Evolutionary conservation across 495 filamentous ascomycete genomes (phyloP), one percentile per base, ranked within the genome.

Genomic region (Patellaria atrata): DNA sequence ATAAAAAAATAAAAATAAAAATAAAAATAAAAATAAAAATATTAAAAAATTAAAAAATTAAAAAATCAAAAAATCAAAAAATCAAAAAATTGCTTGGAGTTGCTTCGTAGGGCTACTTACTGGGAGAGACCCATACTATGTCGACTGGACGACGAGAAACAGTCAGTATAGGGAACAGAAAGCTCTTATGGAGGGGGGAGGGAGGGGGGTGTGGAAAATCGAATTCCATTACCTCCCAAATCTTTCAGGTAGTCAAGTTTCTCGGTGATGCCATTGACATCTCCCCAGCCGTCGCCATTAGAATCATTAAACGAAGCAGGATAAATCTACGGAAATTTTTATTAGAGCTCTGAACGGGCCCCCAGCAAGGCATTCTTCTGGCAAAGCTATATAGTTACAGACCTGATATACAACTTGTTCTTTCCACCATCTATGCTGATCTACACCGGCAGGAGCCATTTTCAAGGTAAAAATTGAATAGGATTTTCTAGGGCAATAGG

Each of bases 201-300:
- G 3, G 3, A 2, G 3, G 16, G 28, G 5, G 10, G 10, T 14
- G 20, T 31, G 3, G 3, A 2, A 19, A 14, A 12, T 20, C 5
- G 25, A 7, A 33, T 22, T 27, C 19, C 25, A 31, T 8, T 37
- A 45, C 47, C 51, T 5, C 57, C 57, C 1, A 60, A 40, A 21
- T 53, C 45, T 43, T 55, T 55, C 18, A 61, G 39, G 35, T 61
- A 54, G 38, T 57, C 54, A 1, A 61, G 37, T 36, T 59, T 57
- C 21, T 45, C 42, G 11, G 47, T 58, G 35, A 61, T 59, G 20
- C 57, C 57, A 1, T 37, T 38, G 5, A 61, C 43, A 33, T 61
- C 57, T 21, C 57, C 57, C 54, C 55, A 59, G 15, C 57, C 57
- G 41, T 52, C 53, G 10, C 42, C 45, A 37, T 48, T 50, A 4